Conservation (phyloP, 345 rosid species). For the Geranium rotundifolium region DNA sequence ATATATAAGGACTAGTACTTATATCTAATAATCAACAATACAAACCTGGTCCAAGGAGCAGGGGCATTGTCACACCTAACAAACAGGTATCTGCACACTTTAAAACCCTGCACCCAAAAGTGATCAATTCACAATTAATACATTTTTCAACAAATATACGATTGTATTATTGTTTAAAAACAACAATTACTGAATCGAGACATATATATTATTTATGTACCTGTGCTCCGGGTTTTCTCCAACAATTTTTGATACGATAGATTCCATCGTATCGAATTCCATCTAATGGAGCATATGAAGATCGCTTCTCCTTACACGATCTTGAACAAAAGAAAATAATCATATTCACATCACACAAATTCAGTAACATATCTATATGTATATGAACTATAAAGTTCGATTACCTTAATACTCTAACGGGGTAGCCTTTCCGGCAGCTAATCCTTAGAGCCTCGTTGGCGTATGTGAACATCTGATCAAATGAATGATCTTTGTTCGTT, state of each 20-base stretch:
- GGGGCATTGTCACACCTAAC: conserved; percentile 75
- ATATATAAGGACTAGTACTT: no score
- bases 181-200: background rate
- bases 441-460: conserved; percentile 50
- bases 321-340: conserved; percentile 12
- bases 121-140: no score
- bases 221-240: conserved; percentile 52
- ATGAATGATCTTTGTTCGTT: conserved; percentile 57
- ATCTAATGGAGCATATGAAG: conserved; percentile 52
- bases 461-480: conserved; percentile 51
- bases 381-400: background rate
- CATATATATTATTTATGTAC: conserved; percentile 13
- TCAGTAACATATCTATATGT: background rate
- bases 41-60: conserved; percentile 78
- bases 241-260: conserved; percentile 60
- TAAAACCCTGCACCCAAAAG: conserved; percentile 29
- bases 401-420: conserved; percentile 80
- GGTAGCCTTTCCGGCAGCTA: conserved; percentile 71
- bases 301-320: conserved; percentile 49
- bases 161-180: background rate
- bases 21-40: conserved; percentile 1
- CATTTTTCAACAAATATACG: no score
- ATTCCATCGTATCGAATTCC: conserved; percentile 65
- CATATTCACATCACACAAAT: no score
- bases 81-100: conserved; percentile 65